Evolutionary conservation across 768 basidiomycete genomes (phyloP).

Genomic region (Mycena leptocephala): DNA sequence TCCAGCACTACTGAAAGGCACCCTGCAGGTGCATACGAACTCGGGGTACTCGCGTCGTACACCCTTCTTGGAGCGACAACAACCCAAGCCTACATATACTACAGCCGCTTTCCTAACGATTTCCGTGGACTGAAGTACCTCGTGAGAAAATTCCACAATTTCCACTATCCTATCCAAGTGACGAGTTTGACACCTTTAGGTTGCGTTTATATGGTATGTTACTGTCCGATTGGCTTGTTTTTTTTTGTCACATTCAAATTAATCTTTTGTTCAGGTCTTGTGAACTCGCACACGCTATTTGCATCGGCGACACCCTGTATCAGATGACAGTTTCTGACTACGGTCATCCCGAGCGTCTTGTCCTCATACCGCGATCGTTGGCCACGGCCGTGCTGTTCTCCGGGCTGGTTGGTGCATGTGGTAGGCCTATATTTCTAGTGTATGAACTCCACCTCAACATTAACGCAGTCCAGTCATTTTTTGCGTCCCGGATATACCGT

Average conservation of each 20-base stretch:
- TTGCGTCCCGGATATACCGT: conserved; percentile 9
- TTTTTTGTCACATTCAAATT: neutral
- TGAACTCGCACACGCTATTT: conserved; percentile 6
- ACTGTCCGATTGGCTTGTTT: neutral
- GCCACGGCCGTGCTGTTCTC: conserved; percentile 1
- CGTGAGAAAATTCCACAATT: neutral
- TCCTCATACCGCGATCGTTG: conserved; percentile 10
- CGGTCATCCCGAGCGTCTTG: conserved; percentile 1
- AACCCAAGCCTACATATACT: conserved; percentile 10
- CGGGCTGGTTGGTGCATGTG: conserved; percentile 5
- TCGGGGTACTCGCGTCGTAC: conserved; percentile 4
- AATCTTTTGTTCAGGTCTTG: neutral
- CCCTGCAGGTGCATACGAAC: conserved; percentile 17
- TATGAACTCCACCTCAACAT: neutral
- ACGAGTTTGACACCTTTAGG: neutral
- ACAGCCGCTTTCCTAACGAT: conserved; percentile 9
- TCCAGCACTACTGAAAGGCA: too few species aligned
- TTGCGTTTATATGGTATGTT: conserved; percentile 13
- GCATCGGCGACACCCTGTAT: conserved; percentile 9
- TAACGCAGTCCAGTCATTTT: conserved; percentile 2
- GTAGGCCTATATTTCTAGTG: neutral
- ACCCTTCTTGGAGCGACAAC: conserved; percentile 5
- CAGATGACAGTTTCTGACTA: conserved; percentile 10
- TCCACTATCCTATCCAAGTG: neutral
- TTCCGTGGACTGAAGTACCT: neutral